Base-by-base conservation (phyloP, 2,329 filamentous ascomycete species). In the Cylindrodendrum hubeiense region DNA sequence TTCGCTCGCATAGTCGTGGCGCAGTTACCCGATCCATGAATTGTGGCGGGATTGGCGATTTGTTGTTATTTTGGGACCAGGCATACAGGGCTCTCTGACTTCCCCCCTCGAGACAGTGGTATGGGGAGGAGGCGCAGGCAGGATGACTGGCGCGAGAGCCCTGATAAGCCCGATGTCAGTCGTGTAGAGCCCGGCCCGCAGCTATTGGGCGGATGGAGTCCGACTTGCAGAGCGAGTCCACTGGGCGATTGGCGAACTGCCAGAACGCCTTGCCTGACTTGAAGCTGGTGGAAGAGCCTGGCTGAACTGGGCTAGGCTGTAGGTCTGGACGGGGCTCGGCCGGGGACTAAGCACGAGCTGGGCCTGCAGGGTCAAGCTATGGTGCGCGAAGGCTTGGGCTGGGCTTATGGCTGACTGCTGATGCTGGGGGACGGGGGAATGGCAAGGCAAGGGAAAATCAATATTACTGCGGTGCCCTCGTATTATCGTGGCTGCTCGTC, bases 251-350 rank as follows among this genome's bases (percentile, higher is more conserved):
- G 51, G 62, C 57, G 51, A 65, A 61, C 50, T 46, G 44, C 62
- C 52, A 66, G 46, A 63, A 66, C 49, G 64, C 64, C 64, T 66
- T 56, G 30, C 64, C 64, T 63, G 64, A 63, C 39, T 66, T 56
- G 52, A 67, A 58, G 60, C 56, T 61, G 54, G 65, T 34, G 21
- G 47, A 19, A 61, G 56, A 60, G 71, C 63, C 67, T 67, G 67
- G 52, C 68, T 65, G 65, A 69, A 68, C 66, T 58, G 46, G 39
- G 61, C 61, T 69, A 64, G 71, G 61, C 59, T 67, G 60, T 55
- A 63, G 69, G 64, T 70, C 63, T 71, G 65, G 65, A 63, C 63
- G 67, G 67, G 72, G 63, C 63, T 60, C 41, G 64, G 69, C 61
- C 64, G 62, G 63, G 43, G 58, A 52, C 69, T 73, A 71, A 65